These are phyloP conservation scores for Malassezia yamatoensis DNA, from an alignment of 1,284 basidiomycete species.

Conservation along the genomic window DNA sequence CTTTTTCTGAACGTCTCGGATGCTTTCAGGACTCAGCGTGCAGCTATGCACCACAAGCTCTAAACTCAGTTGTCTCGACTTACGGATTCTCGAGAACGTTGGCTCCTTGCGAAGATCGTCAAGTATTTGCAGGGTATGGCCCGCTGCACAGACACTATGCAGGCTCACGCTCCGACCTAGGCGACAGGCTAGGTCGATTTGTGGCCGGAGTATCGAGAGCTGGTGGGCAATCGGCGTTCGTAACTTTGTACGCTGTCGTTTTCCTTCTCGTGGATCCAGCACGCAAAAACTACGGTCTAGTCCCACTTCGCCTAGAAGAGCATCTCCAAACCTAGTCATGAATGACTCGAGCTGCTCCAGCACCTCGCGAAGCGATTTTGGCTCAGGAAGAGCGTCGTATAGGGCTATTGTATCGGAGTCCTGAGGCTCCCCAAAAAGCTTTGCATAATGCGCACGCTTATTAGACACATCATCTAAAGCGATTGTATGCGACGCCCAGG, in stretches of 20 bases:
- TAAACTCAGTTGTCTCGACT: neutral
- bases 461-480: conserved; percentile 21
- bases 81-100: conserved; percentile 5
- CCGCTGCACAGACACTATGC: conserved; percentile 39
- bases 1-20: conserved; percentile 24
- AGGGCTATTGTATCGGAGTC: conserved; percentile 22
- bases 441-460: conserved; percentile 24
- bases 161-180: conserved; percentile 33
- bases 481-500: conserved; percentile 37
- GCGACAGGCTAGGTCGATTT: conserved; percentile 28
- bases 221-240: conserved; percentile 39
- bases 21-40: conserved; percentile 33
- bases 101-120: conserved; percentile 12
- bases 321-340: conserved; percentile 26
- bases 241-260: conserved; percentile 23
- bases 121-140: conserved; percentile 27
- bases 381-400: conserved; percentile 27
- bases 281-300: conserved; percentile 39
- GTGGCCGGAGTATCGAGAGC: conserved; percentile 26
- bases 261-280: conserved; percentile 11
- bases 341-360: conserved; percentile 18
- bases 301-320: conserved; percentile 40
- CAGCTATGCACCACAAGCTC: conserved; percentile 35
- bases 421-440: conserved; percentile 19
- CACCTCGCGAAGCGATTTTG: conserved; percentile 20